phyloP scores from a whole-genome alignment of 2,329 filamentous ascomycete genomes.

The Exophiala alcalophila region DNA sequence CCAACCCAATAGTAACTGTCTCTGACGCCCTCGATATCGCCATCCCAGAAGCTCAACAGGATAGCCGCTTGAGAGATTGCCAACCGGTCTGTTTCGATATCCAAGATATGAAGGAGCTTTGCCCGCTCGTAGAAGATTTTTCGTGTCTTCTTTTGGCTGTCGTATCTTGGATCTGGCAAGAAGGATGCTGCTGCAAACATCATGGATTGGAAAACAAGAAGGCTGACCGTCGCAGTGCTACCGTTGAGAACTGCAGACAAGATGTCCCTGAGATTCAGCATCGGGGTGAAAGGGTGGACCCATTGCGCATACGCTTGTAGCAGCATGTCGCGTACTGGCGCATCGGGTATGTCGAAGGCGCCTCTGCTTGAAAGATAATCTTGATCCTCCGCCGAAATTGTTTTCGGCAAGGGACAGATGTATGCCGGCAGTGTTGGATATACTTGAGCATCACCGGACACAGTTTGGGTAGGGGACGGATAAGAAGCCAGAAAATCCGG shows the following conservation, averaged over 20 bases:
- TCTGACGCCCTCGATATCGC: conserved; percentile 93
- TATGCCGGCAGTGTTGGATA: conserved; percentile 60
- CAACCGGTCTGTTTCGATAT: conserved; percentile 87
- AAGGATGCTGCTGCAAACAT: conserved; percentile 93
- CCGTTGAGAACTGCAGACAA: conserved; percentile 60
- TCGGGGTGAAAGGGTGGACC: conserved; percentile 90
- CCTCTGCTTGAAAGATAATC: conserved; percentile 80
- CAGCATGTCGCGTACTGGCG: conserved; percentile 71
- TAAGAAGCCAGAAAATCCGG: conserved; percentile 45
- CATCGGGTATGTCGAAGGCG: conserved; percentile 70
- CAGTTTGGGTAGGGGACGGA: conserved; percentile 44
- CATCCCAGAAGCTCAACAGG: conserved; percentile 96
- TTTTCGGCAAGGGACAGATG: conserved; percentile 72
- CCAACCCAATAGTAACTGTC: conserved; percentile 99
- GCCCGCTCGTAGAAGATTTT: conserved; percentile 83
- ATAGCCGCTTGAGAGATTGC: conserved; percentile 82
- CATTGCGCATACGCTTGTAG: conserved; percentile 80
- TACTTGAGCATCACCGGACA: conserved; percentile 48
- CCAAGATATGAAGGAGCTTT: conserved; percentile 85
- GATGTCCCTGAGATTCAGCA: conserved; percentile 66
- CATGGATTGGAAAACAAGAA: conserved; percentile 87
- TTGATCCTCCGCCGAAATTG: conserved; percentile 76
- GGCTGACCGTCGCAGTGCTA: conserved; percentile 68
- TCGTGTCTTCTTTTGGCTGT: conserved; percentile 72
- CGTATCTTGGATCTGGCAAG: conserved; percentile 75